Base-by-base conservation (phyloP, 768 basidiomycete species). In the Phaeotremella fagi region DNA sequence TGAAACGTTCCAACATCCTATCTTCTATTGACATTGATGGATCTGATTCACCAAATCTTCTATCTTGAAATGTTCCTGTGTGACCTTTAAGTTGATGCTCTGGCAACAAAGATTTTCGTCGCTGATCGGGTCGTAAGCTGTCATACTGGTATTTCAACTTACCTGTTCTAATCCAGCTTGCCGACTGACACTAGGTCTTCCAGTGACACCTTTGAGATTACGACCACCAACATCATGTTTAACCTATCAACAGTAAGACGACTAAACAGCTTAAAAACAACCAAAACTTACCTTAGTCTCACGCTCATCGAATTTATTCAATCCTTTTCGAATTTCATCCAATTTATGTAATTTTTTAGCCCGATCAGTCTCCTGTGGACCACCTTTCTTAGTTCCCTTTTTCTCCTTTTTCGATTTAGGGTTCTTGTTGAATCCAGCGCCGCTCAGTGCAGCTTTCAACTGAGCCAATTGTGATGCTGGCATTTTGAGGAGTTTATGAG, bases 1-100 rank as follows among this genome's bases (percentile, higher is more conserved):
- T 97, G 72, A 97, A 98, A 26, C 95, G 85, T 74, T 94, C 91
- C 31, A 97, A 80, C 85, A 97, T 97, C 57, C 90, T 86, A 61
- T 98, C 94, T 72, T 99, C 95, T 27, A 90, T 78, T n/a, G 87
- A 85, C 82, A 98, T 84, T 9, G 84, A 81, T 1, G 91, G 85
- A 57, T 98, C 85, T 69, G 88, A 85, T 81, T 99, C 95, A 76
- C 95, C 95, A 70, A 98, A 97, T 18, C 95, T 85, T 47, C 89
- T 82, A 75, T 99, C 95, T 52, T 92, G 77, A 53, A 99, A 85
- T 4, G 91, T 88, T 4, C 91, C 92, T 9, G 86, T 83, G 59
- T 84, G 86, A 44, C 82, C 84, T 60, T 83, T 85, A 45, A 86
- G 82, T 55, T 89, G 82, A 48, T 83, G 86, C 76, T 98, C 91